Evolutionary conservation across 139 green algal genomes (phyloP).

Genomic region (Limnomonas spitsbergensis): DNA sequence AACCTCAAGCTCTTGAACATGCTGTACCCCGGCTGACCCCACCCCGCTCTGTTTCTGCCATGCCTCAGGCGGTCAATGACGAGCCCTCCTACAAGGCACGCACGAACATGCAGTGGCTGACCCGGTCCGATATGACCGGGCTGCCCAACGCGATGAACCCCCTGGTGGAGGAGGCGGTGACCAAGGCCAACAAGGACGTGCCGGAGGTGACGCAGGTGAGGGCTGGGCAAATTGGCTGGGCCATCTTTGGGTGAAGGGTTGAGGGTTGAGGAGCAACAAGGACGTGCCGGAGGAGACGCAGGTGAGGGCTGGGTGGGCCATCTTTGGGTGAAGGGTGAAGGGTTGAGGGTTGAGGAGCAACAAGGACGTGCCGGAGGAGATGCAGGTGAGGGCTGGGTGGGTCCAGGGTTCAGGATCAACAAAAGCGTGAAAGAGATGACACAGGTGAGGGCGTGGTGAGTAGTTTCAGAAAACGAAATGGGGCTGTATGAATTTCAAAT

Average conservation of each 20-base stretch:
- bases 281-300: conserved; percentile 69
- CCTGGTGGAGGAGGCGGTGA: conserved; percentile 55
- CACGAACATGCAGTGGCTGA: conserved; percentile 43
- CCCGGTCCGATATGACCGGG: conserved; percentile 24
- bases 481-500: conserved; percentile 1
- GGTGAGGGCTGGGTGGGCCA: conserved; percentile 32
- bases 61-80: neutral
- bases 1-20: no score
- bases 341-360: conserved; percentile 44
- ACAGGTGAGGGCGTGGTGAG: conserved; percentile 42
- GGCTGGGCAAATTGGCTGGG: no score
- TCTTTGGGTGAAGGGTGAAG: conserved; percentile 49
- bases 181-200: conserved; percentile 46
- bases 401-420: conserved; percentile 43
- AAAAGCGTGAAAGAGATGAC: conserved; percentile 60
- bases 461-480: neutral
- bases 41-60: no score
- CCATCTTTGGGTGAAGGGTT: conserved; percentile 46
- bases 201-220: conserved; percentile 66
- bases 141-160: conserved; percentile 20
- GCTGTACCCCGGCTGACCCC: no score
- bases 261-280: conserved; percentile 39
- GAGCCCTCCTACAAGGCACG: neutral
- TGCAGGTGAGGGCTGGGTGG: conserved; percentile 46
- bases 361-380: conserved; percentile 60